Evolutionary conservation across 768 basidiomycete species (phyloP).

Genomic region (Psilocybe sp.): DNA sequence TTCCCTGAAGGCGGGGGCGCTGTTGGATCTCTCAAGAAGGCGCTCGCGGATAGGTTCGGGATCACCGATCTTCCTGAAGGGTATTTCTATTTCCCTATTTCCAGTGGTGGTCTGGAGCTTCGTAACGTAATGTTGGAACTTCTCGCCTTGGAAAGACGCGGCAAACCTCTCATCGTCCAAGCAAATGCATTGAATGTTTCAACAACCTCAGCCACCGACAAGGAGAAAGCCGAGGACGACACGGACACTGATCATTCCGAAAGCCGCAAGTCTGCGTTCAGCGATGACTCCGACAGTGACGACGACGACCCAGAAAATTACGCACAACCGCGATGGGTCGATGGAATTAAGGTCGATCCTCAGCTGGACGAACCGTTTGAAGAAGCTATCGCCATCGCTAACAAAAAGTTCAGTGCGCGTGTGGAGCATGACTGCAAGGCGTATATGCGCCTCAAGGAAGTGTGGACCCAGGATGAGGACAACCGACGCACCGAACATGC

Average conservation of each 20-base stretch:
- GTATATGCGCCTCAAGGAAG: slow-evolving; percentile 22
- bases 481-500: not conserved
- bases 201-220: too few species aligned
- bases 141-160: slow-evolving; percentile 22
- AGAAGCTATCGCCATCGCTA: slow-evolving; percentile 13
- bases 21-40: slow-evolving; percentile 19
- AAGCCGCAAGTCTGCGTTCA: too few species aligned
- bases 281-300: not conserved
- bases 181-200: too few species aligned
- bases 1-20: slow-evolving; percentile 22
- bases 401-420: slow-evolving; percentile 16
- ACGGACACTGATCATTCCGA: too few species aligned
- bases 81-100: slow-evolving; percentile 37
- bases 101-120: slow-evolving; percentile 34
- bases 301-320: not conserved
- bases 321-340: not conserved
- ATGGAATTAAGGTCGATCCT: not conserved
- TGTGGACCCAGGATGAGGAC: slow-evolving; percentile 18
- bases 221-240: too few species aligned
- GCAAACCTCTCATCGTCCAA: slow-evolving; percentile 8
- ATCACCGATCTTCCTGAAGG: slow-evolving; percentile 34
- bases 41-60: slow-evolving; percentile 27
- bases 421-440: slow-evolving; percentile 21
- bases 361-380: slow-evolving; percentile 9
- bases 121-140: slow-evolving; percentile 36